phyloP scores from a whole-genome alignment of 371 early-diverging fungal species.

The Neoconidiobolus thromboides region DNA sequence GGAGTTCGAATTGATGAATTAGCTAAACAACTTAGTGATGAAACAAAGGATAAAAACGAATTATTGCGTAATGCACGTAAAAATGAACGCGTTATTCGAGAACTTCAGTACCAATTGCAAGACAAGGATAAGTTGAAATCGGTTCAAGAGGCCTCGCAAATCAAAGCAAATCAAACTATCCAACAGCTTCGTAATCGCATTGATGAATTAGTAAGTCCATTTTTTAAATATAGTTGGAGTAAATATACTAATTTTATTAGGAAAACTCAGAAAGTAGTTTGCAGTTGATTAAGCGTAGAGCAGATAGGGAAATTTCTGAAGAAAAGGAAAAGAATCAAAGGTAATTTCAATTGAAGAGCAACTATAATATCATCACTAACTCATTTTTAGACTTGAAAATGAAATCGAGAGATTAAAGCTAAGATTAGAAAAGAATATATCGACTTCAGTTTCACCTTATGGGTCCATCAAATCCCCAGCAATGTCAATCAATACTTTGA shows the following conservation, averaged over 20 bases:
- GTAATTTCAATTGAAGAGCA: conserved; percentile 8
- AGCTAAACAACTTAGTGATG: conserved; percentile 32
- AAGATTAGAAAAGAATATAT: conserved; percentile 9
- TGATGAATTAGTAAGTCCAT: conserved; percentile 40
- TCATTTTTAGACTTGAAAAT: conserved; percentile 13
- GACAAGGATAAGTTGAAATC: conserved; percentile 53
- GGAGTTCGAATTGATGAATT: conserved; percentile 45
- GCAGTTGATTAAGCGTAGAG: conserved; percentile 46
- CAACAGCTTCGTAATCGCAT: conserved; percentile 40
- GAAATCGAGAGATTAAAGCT: conserved; percentile 18
- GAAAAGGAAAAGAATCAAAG: conserved; percentile 22
- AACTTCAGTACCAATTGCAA: conserved; percentile 55
- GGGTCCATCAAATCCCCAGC: background rate
- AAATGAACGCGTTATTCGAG: conserved; percentile 55
- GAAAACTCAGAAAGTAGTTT: conserved; percentile 42
- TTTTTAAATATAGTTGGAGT: background rate
- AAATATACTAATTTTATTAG: conserved; percentile 10
- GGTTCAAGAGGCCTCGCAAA: conserved; percentile 43
- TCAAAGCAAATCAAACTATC: conserved; percentile 42
- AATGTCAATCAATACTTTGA: background rate
- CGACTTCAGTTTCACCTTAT: background rate
- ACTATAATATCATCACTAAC: background rate
- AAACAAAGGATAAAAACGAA: conserved; percentile 38
- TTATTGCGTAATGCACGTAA: conserved; percentile 31
- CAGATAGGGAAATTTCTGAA: conserved; percentile 52